Evolutionary conservation across 495 filamentous ascomycete genomes (phyloP).

Genomic region (Stereocaulon alpinum): DNA sequence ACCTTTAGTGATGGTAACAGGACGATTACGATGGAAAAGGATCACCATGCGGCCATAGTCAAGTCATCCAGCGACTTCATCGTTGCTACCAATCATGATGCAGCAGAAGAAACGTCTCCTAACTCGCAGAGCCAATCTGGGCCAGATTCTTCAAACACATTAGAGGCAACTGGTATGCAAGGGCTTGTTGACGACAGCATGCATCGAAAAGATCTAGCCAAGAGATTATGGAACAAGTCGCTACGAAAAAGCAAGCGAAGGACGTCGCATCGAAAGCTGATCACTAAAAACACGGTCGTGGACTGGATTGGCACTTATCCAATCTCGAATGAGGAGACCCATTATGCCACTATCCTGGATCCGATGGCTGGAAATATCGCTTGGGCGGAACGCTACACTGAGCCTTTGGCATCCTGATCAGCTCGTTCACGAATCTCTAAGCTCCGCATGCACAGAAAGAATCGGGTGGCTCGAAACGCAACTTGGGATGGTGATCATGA

Average conservation of each 20-base stretch:
- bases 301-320: constrained; percentile 40
- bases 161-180: constrained; percentile 13
- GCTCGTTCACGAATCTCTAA: too few relatives aligned
- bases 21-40: constrained; percentile 47
- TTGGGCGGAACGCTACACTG: constrained; percentile 33
- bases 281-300: constrained; percentile 22
- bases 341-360: constrained; percentile 45
- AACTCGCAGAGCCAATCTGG: constrained; percentile 5
- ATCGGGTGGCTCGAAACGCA: too few relatives aligned
- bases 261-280: not conserved
- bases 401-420: not conserved
- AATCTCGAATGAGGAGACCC: constrained; percentile 41
- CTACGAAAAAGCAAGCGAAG: not conserved
- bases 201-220: constrained; percentile 11
- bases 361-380: constrained; percentile 33
- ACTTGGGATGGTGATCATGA: too few relatives aligned
- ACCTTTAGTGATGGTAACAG: constrained; percentile 40
- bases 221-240: constrained; percentile 10
- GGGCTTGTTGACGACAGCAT: constrained; percentile 18
- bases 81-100: constrained; percentile 47
- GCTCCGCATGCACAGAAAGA: too few relatives aligned
- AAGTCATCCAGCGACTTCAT: constrained; percentile 40
- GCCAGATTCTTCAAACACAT: not conserved
- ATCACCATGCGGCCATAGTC: constrained; percentile 35
- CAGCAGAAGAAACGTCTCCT: constrained; percentile 4